Evolutionary conservation across 164 flowering plant genomes (phyloP), one percentile per base, ranked within the genome.

Genomic region (Santalum album): DNA sequence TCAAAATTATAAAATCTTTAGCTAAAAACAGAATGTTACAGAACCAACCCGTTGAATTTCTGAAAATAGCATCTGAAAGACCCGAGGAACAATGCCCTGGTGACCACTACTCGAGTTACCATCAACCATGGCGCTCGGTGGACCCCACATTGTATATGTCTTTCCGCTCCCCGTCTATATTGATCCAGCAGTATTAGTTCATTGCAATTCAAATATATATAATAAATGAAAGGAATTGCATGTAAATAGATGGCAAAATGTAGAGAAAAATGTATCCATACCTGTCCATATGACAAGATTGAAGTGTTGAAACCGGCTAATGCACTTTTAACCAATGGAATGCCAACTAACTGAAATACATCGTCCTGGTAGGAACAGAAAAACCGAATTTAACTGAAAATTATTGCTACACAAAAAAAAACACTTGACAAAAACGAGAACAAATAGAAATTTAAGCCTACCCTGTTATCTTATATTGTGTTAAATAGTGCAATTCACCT

Each of bases 71-170:
- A 73, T 74, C 59, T 84, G 75, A 67, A 94, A 87, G 55, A 86
- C 73, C 22, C 97, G 87, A 18, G 99, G 99, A 52, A 67, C 97
- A 60, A 90, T 68, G n/a, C 99, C 97, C 56, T 77, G 95, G 54
- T 67, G 65, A 63, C 75, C 75, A 60, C 52, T 65, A 1, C 82
- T 62, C 22, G 77, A 69, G 25, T 73, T 75, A 53, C 74, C 92
- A 44, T 85, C 92, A 54, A 94, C 77, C 90, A 94, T 90, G 48
- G 97, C 84, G 34, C 90, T 87, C 9, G 82, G 97, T 0, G 99
- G 99, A 42, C 99, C 99, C 99, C 99, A 94, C 87, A 94, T 75
- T 1, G 99, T 90, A 78, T 83, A 87, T n/a, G 97, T 80, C 68
- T 94, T 94, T 25, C 99, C 97, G 55, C 92, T 85, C 48, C 96